Percentiles rank a stretch among this genome's conserved stretches.
These are phyloP conservation scores for Aspergillus panamensis DNA, from an alignment of 495 filamentous ascomycete genomes.

Conservation along the genomic window DNA sequence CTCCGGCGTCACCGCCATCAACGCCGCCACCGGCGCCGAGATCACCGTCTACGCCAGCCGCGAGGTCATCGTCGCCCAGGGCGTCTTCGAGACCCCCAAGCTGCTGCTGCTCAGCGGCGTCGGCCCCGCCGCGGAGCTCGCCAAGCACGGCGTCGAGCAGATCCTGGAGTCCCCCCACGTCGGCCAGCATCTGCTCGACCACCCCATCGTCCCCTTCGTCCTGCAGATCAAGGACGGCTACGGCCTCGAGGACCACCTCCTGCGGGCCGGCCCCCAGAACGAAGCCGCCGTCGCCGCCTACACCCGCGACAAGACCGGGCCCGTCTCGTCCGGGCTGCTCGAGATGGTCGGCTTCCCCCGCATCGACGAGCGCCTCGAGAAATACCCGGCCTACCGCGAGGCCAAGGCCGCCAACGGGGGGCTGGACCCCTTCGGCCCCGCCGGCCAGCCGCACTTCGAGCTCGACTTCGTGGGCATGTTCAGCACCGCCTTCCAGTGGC, in stretches of 20 bases:
- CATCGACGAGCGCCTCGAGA: conserved; percentile 49
- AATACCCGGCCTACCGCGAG: conserved; percentile 46
- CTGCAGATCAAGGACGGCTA: conserved; percentile 53
- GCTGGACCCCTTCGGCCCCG: conserved; percentile 56
- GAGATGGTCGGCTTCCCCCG: conserved; percentile 57
- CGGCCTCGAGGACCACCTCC: conserved; percentile 51
- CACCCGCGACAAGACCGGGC: conserved; percentile 47
- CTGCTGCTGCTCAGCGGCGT: conserved; percentile 49
- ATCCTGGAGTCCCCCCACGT: conserved; percentile 47
- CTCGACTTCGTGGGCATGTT: conserved; percentile 63
- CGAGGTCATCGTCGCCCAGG: conserved; percentile 46
- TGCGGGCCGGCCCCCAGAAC: conserved; percentile 45
- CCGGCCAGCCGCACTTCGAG: conserved; percentile 61
- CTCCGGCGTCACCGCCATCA: conserved; percentile 51
- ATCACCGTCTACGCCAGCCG: conserved; percentile 36
- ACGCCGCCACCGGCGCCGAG: conserved; percentile 18
- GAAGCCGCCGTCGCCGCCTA: conserved; percentile 46
- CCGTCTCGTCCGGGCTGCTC: conserved; percentile 48
- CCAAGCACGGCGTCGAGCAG: conserved; percentile 45
- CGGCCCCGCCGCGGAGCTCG: conserved; percentile 42
- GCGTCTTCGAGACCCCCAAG: conserved; percentile 46
- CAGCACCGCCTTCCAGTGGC: conserved; percentile 61
- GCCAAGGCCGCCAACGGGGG: conserved; percentile 50
- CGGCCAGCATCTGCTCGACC: conserved; percentile 58
- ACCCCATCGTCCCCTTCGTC: conserved; percentile 53